Evolutionary conservation across 768 basidiomycete genomes (phyloP).

Genomic region (Macrocybe gigantea): DNA sequence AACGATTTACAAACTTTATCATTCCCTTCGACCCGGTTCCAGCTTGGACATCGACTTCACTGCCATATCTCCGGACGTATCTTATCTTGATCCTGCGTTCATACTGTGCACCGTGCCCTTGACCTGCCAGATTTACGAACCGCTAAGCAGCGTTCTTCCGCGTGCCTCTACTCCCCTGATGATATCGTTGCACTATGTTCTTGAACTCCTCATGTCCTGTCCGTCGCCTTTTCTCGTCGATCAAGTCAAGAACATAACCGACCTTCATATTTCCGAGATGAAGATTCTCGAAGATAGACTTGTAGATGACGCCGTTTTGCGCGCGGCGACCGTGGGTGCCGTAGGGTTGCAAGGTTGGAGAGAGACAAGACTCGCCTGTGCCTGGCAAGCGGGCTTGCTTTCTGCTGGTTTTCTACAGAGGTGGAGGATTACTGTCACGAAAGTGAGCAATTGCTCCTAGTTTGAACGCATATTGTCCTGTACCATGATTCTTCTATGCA

Average conservation of each 20-base stretch:
- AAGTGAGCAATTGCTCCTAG: slow-evolving; percentile 4
- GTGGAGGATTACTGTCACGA: slow-evolving; percentile 37
- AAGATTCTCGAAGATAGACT: slow-evolving; percentile 18
- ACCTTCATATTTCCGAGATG: slow-evolving; percentile 21
- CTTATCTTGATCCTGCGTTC: slow-evolving; percentile 28
- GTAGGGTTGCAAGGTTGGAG: slow-evolving; percentile 34
- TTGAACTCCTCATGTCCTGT: slow-evolving; percentile 26
- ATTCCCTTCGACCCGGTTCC: slow-evolving; percentile 10
- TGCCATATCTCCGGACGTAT: slow-evolving; percentile 28
- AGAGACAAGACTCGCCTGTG: slow-evolving; percentile 37
- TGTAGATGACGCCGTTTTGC: slow-evolving; percentile 16
- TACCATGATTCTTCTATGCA: too few species aligned
- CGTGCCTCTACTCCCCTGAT: slow-evolving; percentile 34
- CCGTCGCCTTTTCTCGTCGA: slow-evolving; percentile 22
- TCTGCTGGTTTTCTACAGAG: slow-evolving; percentile 35
- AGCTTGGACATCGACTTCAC: slow-evolving; percentile 25
- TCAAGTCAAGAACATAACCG: slow-evolving; percentile 34
- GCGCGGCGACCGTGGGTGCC: slow-evolving; percentile 22
- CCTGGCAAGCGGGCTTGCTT: slow-evolving; percentile 50
- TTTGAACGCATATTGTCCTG: background rate
- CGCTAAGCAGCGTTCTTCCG: slow-evolving; percentile 1
- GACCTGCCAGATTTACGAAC: slow-evolving; percentile 21
- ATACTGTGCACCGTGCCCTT: slow-evolving; percentile 41
- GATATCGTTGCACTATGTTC: slow-evolving; percentile 28
- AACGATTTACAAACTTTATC: slow-evolving; percentile 16